Evolutionary conservation across 495 filamentous ascomycete genomes (phyloP).

Genomic region (Lasiosphaeriaceae sp.): DNA sequence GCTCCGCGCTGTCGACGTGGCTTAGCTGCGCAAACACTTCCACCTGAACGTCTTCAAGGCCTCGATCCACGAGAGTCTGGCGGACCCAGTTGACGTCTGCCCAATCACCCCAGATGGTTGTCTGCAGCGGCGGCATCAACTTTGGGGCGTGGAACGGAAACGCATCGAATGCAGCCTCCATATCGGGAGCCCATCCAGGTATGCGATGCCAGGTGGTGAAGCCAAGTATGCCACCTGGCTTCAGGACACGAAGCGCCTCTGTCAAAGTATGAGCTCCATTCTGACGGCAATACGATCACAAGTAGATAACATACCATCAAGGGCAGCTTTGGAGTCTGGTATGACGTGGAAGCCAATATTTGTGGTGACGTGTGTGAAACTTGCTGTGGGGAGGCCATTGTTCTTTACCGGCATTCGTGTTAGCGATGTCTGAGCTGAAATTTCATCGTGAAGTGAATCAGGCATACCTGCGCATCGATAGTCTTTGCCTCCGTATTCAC

Average conservation of each 20-base stretch:
- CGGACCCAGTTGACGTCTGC: slow-evolving; percentile 34
- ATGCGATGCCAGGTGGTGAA: slow-evolving; percentile 36
- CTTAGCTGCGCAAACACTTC: slow-evolving; percentile 23
- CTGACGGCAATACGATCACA: background rate
- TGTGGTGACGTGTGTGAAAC: slow-evolving; percentile 38
- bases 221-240: slow-evolving; percentile 36
- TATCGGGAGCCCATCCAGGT: slow-evolving; percentile 26
- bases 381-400: slow-evolving; percentile 21
- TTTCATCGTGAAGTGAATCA: background rate
- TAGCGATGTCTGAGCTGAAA: background rate
- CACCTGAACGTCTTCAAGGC: slow-evolving; percentile 33
- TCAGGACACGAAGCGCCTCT: slow-evolving; percentile 38
- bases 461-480: slow-evolving; percentile 36
- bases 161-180: slow-evolving; percentile 28
- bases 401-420: slow-evolving; percentile 18
- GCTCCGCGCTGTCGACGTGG: slow-evolving; percentile 24
- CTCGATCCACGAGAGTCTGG: slow-evolving; percentile 23
- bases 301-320: slow-evolving; percentile 37
- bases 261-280: background rate
- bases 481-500: slow-evolving; percentile 25
- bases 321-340: slow-evolving; percentile 34
- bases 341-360: slow-evolving; percentile 42
- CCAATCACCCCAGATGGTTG: slow-evolving; percentile 32
- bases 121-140: slow-evolving; percentile 25
- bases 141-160: slow-evolving; percentile 37